Evolutionary conservation across 2,329 filamentous ascomycete genomes (phyloP).

Genomic region (Aspergillus uvarum): DNA sequence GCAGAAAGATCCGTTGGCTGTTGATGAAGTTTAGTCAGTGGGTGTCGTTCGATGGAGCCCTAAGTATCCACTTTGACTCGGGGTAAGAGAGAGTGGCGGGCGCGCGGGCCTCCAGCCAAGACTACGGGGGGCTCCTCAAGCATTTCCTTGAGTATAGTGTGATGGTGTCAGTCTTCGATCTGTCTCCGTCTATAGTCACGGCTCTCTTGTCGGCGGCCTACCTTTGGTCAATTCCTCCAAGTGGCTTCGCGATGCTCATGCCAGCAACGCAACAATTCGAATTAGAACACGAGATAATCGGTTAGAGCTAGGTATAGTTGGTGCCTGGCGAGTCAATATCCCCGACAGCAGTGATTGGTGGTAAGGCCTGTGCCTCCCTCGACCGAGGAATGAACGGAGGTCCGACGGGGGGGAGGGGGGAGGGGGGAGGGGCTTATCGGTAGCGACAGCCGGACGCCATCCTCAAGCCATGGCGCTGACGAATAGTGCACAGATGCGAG

Average conservation of each 20-base stretch:
- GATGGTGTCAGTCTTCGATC: too few species aligned
- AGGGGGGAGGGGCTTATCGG: neutral
- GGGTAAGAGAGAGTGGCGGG: neutral
- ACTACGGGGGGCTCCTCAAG: too few species aligned
- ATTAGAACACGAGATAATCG: neutral
- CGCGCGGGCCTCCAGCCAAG: too few species aligned
- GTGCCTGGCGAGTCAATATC: neutral
- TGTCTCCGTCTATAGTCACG: too few species aligned
- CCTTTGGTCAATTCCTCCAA: neutral
- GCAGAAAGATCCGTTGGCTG: neutral
- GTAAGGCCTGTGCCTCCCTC: neutral
- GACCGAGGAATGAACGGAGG: neutral
- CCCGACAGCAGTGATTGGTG: neutral
- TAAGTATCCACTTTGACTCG: neutral
- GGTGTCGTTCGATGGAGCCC: neutral
- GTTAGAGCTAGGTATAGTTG: neutral
- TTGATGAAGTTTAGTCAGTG: neutral
- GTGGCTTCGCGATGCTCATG: neutral
- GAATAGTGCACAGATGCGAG: neutral
- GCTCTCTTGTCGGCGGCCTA: too few species aligned
- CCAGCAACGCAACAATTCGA: neutral
- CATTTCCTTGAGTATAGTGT: too few species aligned
- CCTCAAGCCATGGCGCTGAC: neutral
- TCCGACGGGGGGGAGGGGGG: slow-evolving; percentile 1
- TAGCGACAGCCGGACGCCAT: neutral